These are phyloP conservation scores for Hypoxylon subgilvum DNA, from an alignment of 495 filamentous ascomycete genomes.

Conservation along the genomic window DNA sequence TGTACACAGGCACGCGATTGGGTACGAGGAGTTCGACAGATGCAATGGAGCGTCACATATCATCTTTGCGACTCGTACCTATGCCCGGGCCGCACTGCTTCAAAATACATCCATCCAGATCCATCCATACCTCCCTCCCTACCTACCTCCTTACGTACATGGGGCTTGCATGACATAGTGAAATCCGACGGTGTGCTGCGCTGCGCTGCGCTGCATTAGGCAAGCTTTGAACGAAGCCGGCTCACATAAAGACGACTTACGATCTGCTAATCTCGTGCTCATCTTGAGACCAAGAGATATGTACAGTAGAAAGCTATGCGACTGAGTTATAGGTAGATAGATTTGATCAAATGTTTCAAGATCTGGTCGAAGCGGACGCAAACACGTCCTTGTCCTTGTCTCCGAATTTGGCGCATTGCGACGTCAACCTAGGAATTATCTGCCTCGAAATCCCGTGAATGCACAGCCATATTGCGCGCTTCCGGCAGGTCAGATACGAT, in stretches of 20 bases:
- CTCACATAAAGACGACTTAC: conserved; percentile 8
- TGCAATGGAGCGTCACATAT: conserved; percentile 25
- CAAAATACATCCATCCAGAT: too few species aligned
- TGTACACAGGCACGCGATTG: not conserved
- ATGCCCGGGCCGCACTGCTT: not conserved
- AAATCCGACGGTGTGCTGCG: conserved; percentile 30
- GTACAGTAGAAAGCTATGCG: not conserved
- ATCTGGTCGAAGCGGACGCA: conserved; percentile 18
- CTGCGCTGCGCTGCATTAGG: conserved; percentile 30
- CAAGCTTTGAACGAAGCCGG: conserved; percentile 19
- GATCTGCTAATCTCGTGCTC: not conserved
- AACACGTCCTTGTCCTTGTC: conserved; percentile 22
- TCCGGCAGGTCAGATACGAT: conserved; percentile 33
- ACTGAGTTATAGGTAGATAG: not conserved
- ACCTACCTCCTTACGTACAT: not conserved
- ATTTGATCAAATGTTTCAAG: conserved; percentile 11
- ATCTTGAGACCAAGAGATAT: not conserved
- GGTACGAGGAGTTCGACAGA: conserved; percentile 5
- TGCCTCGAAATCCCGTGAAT: conserved; percentile 27
- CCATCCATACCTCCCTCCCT: not conserved
- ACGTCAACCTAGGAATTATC: conserved; percentile 32
- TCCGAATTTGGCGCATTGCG: conserved; percentile 39
- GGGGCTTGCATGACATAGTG: not conserved
- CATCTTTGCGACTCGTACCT: conserved; percentile 6
- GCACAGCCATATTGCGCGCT: conserved; percentile 40